phyloP scores from a whole-genome alignment of 257 asterid species.

The Mitragyna speciosa region DNA sequence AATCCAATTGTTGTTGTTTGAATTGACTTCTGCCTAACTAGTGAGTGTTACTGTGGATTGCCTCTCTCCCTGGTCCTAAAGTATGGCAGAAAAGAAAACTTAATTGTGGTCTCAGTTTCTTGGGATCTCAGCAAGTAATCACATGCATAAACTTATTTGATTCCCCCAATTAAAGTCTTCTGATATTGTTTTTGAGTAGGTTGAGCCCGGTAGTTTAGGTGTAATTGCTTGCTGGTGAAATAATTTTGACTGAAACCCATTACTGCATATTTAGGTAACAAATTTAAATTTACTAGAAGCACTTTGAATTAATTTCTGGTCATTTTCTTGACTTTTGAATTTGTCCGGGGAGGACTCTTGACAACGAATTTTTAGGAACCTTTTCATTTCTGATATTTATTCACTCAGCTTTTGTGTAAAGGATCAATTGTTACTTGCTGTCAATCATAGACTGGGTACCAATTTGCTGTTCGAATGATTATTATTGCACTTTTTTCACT shows the following conservation, averaged over 20 bases:
- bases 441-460: neutral
- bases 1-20: neutral
- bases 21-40: neutral
- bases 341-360: slow-evolving; percentile 29
- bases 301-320: neutral
- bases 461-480: neutral
- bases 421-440: slow-evolving; percentile 4
- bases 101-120: neutral
- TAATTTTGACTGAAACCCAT: slow-evolving; percentile 21
- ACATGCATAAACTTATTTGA: slow-evolving; percentile 5
- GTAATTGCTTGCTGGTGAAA: slow-evolving; percentile 7
- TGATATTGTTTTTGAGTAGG: slow-evolving; percentile 11
- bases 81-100: neutral
- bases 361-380: slow-evolving; percentile 18
- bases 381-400: slow-evolving; percentile 1
- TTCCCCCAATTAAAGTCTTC: slow-evolving; percentile 4
- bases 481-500: slow-evolving; percentile 8
- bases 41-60: neutral
- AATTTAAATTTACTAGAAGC: neutral
- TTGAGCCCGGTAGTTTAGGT: neutral
- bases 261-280: slow-evolving; percentile 5
- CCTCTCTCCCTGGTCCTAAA: neutral
- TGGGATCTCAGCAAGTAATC: neutral
- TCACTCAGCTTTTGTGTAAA: slow-evolving; percentile 15
- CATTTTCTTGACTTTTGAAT: slow-evolving; percentile 32